Base-by-base conservation (phyloP, 352 stramenopile genomes). In the Globisporangium echinulatum region DNA sequence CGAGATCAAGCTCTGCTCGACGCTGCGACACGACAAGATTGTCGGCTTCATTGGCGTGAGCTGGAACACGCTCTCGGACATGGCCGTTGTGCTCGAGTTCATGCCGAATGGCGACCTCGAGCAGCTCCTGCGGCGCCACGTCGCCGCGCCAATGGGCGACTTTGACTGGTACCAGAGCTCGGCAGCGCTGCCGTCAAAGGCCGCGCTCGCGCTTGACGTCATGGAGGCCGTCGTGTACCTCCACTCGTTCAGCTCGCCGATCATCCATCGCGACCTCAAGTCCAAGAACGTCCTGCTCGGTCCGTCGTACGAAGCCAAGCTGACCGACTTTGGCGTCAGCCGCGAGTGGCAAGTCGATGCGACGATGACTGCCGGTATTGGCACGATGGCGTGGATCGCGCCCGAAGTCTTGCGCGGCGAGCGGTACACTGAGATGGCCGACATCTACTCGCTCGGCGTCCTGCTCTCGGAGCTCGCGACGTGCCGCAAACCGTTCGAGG, bases 391-490 rank as follows among this genome's bases (percentile, higher is more conserved):
- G 43, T 94, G 82, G 82, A 91, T 94, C 63, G 80, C 84, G 3
- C 85, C 85, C 0, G 82, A 94, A 60, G 77, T 94, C 50, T 60
- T 94, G 52, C 75, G 82, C 0, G 80, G 85, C 10, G 85, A 91
- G 58, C 77, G 82, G n/a, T 94, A 92, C 70, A 94, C 77, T 4
- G 85, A 94, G 61, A 89, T 79, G 71, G 83, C 85, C 4, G 85
- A 94, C 62, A 88, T 94, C 38, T 94, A 94, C 68, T 94, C 85
- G 49, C 91, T 94, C 54, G 85, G 85, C 17, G 81, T 92, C 9
- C 74, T 94, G 15, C 58, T 94, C 51, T 84, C 79, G 4, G 85
- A 94, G 69, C 55, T 94, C 42, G 70, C 74, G 19, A 92, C 79
- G 48, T 85, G 76, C 54, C 59, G 66, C 39, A 82, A 85, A 58